These are phyloP conservation scores for Bertia moriformis DNA, from an alignment of 2,329 filamentous ascomycete species.

Conservation along the genomic window DNA sequence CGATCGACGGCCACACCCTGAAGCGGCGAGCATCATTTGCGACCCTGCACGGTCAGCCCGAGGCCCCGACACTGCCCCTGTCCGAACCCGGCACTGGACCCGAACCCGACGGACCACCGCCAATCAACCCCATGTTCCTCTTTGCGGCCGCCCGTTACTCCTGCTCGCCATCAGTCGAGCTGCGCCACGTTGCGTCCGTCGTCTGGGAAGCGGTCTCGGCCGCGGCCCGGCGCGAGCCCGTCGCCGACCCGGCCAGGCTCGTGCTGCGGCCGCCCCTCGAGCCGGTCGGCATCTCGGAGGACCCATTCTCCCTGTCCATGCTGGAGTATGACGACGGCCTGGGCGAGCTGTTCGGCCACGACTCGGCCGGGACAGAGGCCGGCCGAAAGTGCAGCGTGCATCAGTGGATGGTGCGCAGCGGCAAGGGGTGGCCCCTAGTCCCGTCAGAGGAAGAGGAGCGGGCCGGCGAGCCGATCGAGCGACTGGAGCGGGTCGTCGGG, in stretches of 20 bases:
- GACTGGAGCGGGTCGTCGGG: neutral
- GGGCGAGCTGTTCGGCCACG: neutral
- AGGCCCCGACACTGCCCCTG: too few relatives aligned
- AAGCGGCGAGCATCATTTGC: too few relatives aligned
- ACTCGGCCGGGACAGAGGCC: neutral
- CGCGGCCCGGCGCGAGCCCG: neutral
- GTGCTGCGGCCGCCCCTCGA: neutral
- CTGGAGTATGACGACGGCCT: too few relatives aligned
- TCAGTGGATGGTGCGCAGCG: neutral
- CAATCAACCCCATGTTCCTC: too few relatives aligned
- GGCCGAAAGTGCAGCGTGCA: neutral
- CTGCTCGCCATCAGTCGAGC: too few relatives aligned
- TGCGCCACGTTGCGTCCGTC: too few relatives aligned
- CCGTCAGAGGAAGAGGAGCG: too few relatives aligned
- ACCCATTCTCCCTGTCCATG: neutral
- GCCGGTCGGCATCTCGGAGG: neutral
- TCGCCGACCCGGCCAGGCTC: neutral
- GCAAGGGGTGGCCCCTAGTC: neutral
- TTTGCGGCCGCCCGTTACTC: too few relatives aligned
- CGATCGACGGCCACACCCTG: too few relatives aligned
- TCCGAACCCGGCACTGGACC: too few relatives aligned
- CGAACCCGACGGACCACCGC: too few relatives aligned
- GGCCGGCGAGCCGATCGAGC: neutral
- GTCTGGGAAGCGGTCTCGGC: neutral
- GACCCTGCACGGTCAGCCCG: too few relatives aligned